A percentile compares a stretch with the other conserved stretches of the same genome.
phyloP scores from a whole-genome alignment of 306 rosid genomes.

The Comarum palustre region DNA sequence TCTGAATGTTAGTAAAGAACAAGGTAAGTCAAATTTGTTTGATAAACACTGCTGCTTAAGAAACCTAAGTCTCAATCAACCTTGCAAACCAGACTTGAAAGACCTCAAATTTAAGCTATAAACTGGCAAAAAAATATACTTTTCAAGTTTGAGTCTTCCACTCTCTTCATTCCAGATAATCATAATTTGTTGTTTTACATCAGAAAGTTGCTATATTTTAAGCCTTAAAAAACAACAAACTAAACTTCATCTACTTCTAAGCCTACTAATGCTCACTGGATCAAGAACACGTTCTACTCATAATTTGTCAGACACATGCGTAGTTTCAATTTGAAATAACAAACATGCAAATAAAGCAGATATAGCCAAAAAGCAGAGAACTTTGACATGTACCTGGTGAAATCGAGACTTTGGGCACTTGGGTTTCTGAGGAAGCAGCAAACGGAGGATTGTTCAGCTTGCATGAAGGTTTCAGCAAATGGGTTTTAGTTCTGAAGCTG shows the following conservation, averaged over 20 bases:
- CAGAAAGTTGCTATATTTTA: slow-evolving; percentile 1
- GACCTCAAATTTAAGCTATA: not conserved
- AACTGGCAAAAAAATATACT: not conserved
- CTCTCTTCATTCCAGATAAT: not conserved
- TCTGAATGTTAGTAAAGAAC: slow-evolving; percentile 30
- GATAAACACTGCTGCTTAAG: not conserved
- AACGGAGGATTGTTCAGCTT: slow-evolving; percentile 51
- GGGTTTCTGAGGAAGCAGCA: slow-evolving; percentile 52
- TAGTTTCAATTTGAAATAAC: slow-evolving; percentile 18
- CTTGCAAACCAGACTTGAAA: not conserved
- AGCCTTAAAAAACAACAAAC: not conserved
- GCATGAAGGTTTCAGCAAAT: slow-evolving; percentile 66
- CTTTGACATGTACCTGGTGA: slow-evolving; percentile 45
- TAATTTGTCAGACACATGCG: slow-evolving; percentile 1
- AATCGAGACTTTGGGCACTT: slow-evolving; percentile 40
- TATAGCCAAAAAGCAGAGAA: slow-evolving; percentile 19
- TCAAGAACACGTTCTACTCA: not conserved
- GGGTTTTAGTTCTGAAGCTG: slow-evolving; percentile 52
- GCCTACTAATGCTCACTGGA: slow-evolving; percentile 20
- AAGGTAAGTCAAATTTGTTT: slow-evolving; percentile 19
- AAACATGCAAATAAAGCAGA: slow-evolving; percentile 27
- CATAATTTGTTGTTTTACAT: not conserved
- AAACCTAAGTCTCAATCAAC: not conserved
- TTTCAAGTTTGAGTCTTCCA: not conserved
- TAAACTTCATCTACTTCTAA: not conserved